These are phyloP conservation scores for Botryosphaeria dothidea DNA, from an alignment of 2,329 filamentous ascomycete genomes.

Conservation along the genomic window DNA sequence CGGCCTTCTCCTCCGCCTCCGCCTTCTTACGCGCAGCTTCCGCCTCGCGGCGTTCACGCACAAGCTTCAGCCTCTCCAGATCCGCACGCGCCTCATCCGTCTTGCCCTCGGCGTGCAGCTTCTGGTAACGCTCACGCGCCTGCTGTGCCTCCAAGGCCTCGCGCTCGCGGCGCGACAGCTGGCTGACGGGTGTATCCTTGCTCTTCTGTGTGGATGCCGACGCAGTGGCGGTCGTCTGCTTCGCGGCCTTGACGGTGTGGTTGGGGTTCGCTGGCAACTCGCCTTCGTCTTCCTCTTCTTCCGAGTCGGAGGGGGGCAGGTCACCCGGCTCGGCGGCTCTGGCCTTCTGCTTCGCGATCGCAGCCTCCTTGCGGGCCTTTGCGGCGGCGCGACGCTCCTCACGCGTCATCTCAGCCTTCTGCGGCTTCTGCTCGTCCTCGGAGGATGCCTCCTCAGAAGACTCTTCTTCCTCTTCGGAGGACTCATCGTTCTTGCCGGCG, in stretches of 20 bases:
- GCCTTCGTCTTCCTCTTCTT: conserved; percentile 59
- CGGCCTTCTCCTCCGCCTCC: conserved; percentile 52
- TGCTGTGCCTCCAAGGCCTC: conserved; percentile 85
- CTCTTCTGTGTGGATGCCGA: conserved; percentile 53
- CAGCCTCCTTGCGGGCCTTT: conserved; percentile 89
- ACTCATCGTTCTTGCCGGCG: conserved; percentile 52
- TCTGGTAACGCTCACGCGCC: conserved; percentile 87
- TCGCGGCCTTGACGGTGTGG: conserved; percentile 68
- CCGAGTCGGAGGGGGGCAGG: conserved; percentile 71
- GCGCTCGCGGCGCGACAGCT: conserved; percentile 67
- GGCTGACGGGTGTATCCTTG: conserved; percentile 43
- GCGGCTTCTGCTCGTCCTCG: conserved; percentile 41
- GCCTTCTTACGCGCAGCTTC: conserved; percentile 82
- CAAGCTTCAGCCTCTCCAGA: conserved; percentile 76
- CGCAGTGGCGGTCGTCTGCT: conserved; percentile 63
- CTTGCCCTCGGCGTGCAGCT: conserved; percentile 91
- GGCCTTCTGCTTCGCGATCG: conserved; percentile 73
- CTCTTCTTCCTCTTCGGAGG: conserved; percentile 34
- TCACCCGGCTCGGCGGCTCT: conserved; percentile 79
- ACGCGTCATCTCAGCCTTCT: conserved; percentile 64
- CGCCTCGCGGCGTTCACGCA: conserved; percentile 82
- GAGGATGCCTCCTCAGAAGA: conserved; percentile 44
- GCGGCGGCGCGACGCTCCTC: conserved; percentile 86
- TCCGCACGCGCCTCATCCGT: conserved; percentile 94
- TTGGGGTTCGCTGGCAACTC: conserved; percentile 89